These are phyloP conservation scores for Naematelia aurantialba DNA, from an alignment of 768 basidiomycete species.

Conservation along the genomic window DNA sequence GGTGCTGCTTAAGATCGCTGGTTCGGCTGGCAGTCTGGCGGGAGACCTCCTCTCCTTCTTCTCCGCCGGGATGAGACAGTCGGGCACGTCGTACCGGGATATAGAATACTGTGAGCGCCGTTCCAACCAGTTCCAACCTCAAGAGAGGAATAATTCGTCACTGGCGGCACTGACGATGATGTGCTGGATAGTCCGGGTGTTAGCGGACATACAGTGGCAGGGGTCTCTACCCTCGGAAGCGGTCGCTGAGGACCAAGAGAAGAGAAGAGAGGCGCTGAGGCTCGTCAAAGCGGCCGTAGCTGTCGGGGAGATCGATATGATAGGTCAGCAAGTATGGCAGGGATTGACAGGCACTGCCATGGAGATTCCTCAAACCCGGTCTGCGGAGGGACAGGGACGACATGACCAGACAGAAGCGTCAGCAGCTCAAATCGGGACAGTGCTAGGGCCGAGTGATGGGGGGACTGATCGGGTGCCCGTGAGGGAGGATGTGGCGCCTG, in stretches of 20 bases:
- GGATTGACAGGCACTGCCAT: too few relatives aligned
- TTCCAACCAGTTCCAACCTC: slow-evolving; percentile 2
- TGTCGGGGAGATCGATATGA: slow-evolving; percentile 18
- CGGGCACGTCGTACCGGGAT: slow-evolving; percentile 9
- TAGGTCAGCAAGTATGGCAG: slow-evolving; percentile 7
- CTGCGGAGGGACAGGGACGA: too few relatives aligned
- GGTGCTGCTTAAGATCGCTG: slow-evolving; percentile 12
- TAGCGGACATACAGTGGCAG: slow-evolving; percentile 22
- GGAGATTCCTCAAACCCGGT: background rate
- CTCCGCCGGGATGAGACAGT: slow-evolving; percentile 12
- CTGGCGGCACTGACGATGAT: background rate
- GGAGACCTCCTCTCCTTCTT: slow-evolving; percentile 4
- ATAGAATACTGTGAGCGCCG: slow-evolving; percentile 25
- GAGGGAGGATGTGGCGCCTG: background rate
- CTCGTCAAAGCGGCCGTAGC: slow-evolving; percentile 21
- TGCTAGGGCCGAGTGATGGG: too few relatives aligned
- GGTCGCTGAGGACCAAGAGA: slow-evolving; percentile 13
- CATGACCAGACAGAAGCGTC: too few relatives aligned
- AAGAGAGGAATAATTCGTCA: background rate
- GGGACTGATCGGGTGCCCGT: background rate
- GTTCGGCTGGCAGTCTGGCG: slow-evolving; percentile 5
- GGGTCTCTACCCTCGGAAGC: slow-evolving; percentile 11
- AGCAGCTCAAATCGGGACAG: too few relatives aligned
- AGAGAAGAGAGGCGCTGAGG: slow-evolving; percentile 12
- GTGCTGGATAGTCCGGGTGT: slow-evolving; percentile 12